Evolutionary conservation across 106 monocot species (phyloP).

Genomic region (Dendrobium nobile): DNA sequence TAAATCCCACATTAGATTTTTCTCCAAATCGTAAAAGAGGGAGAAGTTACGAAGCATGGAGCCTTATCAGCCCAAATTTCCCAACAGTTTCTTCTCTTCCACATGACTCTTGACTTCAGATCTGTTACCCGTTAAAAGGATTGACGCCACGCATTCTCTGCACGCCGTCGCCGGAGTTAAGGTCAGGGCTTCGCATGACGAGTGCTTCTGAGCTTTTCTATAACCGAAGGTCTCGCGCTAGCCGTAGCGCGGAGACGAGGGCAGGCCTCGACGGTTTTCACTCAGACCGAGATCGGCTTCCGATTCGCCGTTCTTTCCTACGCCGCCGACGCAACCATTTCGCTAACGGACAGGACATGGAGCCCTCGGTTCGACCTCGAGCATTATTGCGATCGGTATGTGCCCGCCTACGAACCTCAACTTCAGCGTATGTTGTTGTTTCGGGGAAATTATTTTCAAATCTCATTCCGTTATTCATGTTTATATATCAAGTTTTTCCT

Average conservation of each 20-base stretch:
- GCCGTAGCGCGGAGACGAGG: conserved; percentile 10
- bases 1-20: too few relatives aligned
- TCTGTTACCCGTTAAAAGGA: too few relatives aligned
- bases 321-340: background rate
- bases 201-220: conserved; percentile 44
- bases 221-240: conserved; percentile 28
- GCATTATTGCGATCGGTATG: background rate
- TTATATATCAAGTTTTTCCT: background rate
- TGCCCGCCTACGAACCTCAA: background rate
- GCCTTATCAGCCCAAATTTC: too few relatives aligned
- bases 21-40: too few relatives aligned
- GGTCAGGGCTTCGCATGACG: conserved; percentile 21
- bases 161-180: background rate
- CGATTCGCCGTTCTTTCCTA: conserved; percentile 4
- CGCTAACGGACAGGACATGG: background rate
- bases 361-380: background rate
- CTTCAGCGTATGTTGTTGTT: background rate
- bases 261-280: conserved; percentile 2
- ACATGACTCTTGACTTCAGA: too few relatives aligned
- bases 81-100: too few relatives aligned
- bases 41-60: too few relatives aligned
- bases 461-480: background rate
- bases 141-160: too few relatives aligned
- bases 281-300: conserved; percentile 7
- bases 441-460: background rate